Conservation (phyloP, 495 filamentous ascomycete genomes). For the Aspergillus avenaceus region DNA sequence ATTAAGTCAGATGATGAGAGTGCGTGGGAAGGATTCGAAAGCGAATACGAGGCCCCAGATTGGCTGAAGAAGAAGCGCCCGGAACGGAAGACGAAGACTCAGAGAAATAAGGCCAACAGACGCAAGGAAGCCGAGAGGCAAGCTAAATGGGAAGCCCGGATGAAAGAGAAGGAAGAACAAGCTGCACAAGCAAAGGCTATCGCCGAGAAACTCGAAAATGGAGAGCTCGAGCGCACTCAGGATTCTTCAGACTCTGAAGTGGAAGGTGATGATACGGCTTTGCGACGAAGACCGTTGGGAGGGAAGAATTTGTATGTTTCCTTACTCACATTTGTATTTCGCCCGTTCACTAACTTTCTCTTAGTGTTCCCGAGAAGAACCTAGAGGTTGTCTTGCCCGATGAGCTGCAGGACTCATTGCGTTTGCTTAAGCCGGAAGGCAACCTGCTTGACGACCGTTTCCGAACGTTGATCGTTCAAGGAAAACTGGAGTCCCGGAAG, state of each 20-base stretch:
- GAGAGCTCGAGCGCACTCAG: conserved; percentile 44
- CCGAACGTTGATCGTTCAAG: conserved; percentile 79
- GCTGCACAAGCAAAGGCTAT: conserved; percentile 59
- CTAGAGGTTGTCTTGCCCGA: conserved; percentile 89
- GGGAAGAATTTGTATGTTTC: conserved; percentile 59
- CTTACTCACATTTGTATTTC: background rate
- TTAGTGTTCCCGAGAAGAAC: conserved; percentile 67
- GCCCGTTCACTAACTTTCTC: conserved; percentile 19
- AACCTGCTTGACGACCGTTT: conserved; percentile 90
- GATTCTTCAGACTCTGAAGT: conserved; percentile 51
- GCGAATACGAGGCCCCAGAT: conserved; percentile 58
- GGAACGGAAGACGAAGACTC: conserved; percentile 76
- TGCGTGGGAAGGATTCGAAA: conserved; percentile 83
- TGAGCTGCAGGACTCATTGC: conserved; percentile 86
- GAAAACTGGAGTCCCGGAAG: conserved; percentile 80
- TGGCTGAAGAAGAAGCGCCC: conserved; percentile 66
- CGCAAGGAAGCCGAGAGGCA: conserved; percentile 80
- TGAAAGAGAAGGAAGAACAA: conserved; percentile 67
- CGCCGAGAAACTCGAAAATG: conserved; percentile 55
- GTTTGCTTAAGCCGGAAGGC: conserved; percentile 87
- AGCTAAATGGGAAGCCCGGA: conserved; percentile 63
- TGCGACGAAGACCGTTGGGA: conserved; percentile 67
- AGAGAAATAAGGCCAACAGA: conserved; percentile 82
- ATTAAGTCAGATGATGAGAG: conserved; percentile 78
- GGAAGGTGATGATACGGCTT: conserved; percentile 48